phyloP scores from a whole-genome alignment of 2,329 filamentous ascomycete genomes.

The Zasmidium cellare region DNA sequence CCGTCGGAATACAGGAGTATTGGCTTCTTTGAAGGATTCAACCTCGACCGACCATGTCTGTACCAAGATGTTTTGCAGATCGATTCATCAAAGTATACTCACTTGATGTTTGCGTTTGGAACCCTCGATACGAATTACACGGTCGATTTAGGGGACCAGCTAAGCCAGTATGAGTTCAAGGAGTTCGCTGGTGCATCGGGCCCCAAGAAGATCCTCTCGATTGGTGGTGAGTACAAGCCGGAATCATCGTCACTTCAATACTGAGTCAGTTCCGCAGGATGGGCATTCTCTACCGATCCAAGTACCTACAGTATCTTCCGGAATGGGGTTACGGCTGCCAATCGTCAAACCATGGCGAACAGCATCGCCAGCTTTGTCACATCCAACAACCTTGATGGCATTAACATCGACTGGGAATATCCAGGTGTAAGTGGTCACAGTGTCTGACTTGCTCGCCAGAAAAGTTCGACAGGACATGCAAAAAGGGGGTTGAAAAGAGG shows the following conservation, averaged over 20 bases:
- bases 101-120: not conserved
- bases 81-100: no score
- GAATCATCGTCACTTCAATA: no score
- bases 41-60: no score
- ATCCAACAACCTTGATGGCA: slow-evolving; percentile 66
- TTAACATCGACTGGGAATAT: slow-evolving; percentile 45
- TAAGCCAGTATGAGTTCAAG: slow-evolving; percentile 37
- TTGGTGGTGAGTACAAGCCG: slow-evolving; percentile 43
- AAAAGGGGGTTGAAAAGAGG: no score
- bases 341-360: slow-evolving; percentile 62
- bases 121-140: slow-evolving; percentile 32
- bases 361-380: slow-evolving; percentile 65
- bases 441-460: no score
- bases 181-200: slow-evolving; percentile 35
- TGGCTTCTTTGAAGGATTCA: no score
- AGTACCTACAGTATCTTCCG: slow-evolving; percentile 42
- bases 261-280: slow-evolving; percentile 20
- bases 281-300: slow-evolving; percentile 42
- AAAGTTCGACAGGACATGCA: no score
- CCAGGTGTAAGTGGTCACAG: slow-evolving; percentile 10
- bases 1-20: no score
- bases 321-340: slow-evolving; percentile 37
- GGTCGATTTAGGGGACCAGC: not conserved
- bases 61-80: no score
- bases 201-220: slow-evolving; percentile 44